phyloP scores from a whole-genome alignment of 805 yeast genomes.

The Ogataea paradorogensis region DNA sequence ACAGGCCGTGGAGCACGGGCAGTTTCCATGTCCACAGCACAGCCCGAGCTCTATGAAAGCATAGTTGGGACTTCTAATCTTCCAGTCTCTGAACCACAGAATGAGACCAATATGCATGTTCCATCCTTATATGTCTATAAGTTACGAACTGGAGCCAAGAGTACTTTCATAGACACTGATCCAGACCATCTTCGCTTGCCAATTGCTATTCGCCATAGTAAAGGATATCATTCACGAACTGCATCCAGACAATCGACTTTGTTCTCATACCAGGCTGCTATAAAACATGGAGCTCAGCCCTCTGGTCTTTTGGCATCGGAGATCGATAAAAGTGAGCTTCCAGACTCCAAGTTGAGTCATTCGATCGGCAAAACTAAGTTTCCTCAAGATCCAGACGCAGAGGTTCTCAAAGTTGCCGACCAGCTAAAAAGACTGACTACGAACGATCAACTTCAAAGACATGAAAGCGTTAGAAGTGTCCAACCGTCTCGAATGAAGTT shows the following conservation, averaged over 20 bases:
- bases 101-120: constrained; percentile 3
- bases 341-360: constrained; percentile 33
- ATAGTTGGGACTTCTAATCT: background rate
- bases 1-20: constrained; percentile 38
- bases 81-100: constrained; percentile 2
- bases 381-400: constrained; percentile 34
- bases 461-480: constrained; percentile 34
- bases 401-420: constrained; percentile 30
- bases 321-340: constrained; percentile 61
- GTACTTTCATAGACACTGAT: constrained; percentile 46
- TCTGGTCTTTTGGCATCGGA: constrained; percentile 72
- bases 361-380: constrained; percentile 26
- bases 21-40: constrained; percentile 33
- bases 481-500: constrained; percentile 38
- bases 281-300: constrained; percentile 65
- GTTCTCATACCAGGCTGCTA: constrained; percentile 37
- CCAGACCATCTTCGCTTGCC: constrained; percentile 52
- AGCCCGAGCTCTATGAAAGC: constrained; percentile 31
- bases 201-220: constrained; percentile 46
- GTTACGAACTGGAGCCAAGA: constrained; percentile 13
- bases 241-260: constrained; percentile 24
- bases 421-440: constrained; percentile 29
- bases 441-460: constrained; percentile 26
- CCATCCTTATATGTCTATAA: constrained; percentile 15
- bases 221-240: constrained; percentile 27